Base-by-base conservation (phyloP, 2,329 filamentous ascomycete species). In the Alternaria brassicicola region DNA sequence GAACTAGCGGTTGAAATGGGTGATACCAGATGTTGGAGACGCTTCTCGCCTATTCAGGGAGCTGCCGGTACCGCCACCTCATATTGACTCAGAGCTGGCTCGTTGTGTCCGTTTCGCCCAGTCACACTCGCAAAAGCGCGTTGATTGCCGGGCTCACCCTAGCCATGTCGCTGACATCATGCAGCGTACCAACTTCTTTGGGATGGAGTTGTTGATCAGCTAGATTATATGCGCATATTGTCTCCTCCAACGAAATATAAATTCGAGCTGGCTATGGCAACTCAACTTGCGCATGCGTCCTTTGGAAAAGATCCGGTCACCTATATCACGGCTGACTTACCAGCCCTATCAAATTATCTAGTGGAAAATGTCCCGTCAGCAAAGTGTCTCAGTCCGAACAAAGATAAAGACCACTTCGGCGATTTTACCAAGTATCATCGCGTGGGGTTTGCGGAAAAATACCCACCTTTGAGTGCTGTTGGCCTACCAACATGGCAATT, bases 21-120 rank as follows among this genome's bases (percentile, higher is more conserved):
- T 49, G 6, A 4, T 42, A 7, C 26, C 23, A 15, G 12, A 13
- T 23, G 10, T 21, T 3, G 31, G 21, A 5, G 26, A 35, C 26
- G 28, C 25, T 4, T 33, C 26, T 10, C 19, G 15, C 1, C 48
- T 47, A 1, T 19, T 47, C 19, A 25, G 48, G 9, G 33, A 23
- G 1, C n/a, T 52, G 25, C 8, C 36, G 12, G 23, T 13, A 31
- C 38, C 50, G 7, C 42, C 43, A 26, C n/a, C 25, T 0, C 17
- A 42, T 6, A 43, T 35, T 9, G 7, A 28, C 17, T 51, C 56
- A 3, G 26, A 56, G n/a, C 25, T 54, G 7, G 35, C 49, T 17
- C 56, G 56, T 19, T 59, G 52, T 38, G 38, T 59, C 23, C 56
- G 59, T 10, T 62, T 55, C 10, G 52, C 59, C 8, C 48, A 51